A percentile compares a stretch with the other conserved stretches of the same genome.
Conservation (phyloP, 73 alveolate species). For the Blepharisma stoltei region DNA sequence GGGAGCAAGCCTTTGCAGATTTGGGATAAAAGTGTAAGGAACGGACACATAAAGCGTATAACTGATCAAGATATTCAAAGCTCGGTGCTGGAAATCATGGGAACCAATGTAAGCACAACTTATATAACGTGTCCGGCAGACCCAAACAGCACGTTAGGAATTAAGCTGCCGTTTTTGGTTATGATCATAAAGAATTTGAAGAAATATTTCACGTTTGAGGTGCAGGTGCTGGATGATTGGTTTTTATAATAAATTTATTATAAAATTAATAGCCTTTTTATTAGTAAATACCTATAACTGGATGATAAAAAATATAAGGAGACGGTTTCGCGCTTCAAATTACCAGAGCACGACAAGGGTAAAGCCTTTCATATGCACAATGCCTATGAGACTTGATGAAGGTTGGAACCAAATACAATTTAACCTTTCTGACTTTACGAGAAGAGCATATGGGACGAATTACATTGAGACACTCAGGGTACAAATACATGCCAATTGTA, state of each 20-base stretch:
- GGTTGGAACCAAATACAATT: constrained; percentile 79
- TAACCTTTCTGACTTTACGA: constrained; percentile 67
- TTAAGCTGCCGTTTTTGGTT: constrained; percentile 96
- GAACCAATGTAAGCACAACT: constrained; percentile 95
- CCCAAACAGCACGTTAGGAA: constrained; percentile 92
- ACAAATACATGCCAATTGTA: constrained; percentile 75
- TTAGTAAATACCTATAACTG: too few relatives aligned
- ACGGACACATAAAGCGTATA: constrained; percentile 96
- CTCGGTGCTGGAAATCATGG: constrained; percentile 95
- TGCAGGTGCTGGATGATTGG: constrained; percentile 95
- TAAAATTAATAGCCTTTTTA: too few relatives aligned
- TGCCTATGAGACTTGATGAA: constrained; percentile 83
- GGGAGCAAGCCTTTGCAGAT: constrained; percentile 93
- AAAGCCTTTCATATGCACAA: constrained; percentile 97
- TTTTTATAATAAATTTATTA: too few relatives aligned
- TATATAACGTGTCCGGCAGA: constrained; percentile 94
- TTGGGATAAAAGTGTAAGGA: constrained; percentile 93
- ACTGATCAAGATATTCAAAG: constrained; percentile 96
- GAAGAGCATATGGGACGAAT: constrained; percentile 77
- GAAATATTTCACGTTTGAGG: constrained; percentile 97
- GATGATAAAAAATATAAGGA: constrained; percentile 94
- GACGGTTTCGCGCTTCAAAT: constrained; percentile 97
- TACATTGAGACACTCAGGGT: constrained; percentile 76
- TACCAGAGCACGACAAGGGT: constrained; percentile 95
- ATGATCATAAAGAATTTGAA: constrained; percentile 93